Percentiles rank a stretch among this genome's conserved stretches.
Conservation (phyloP, 192 early-diverging fungal genomes). For the Borealophlyctis nickersoniae region DNA sequence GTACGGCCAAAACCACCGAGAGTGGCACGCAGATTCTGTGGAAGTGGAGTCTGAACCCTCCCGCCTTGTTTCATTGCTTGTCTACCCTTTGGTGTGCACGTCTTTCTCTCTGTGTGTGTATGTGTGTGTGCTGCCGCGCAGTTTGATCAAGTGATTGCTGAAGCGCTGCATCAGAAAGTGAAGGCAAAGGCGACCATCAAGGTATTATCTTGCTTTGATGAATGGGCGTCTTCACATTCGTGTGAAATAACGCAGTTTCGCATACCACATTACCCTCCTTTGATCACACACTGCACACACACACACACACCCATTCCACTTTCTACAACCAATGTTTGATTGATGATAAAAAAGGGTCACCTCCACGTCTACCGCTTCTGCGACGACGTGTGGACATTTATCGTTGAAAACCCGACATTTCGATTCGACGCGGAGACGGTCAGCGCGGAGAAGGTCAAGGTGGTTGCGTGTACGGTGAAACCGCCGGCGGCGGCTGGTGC, state of each 20-base stretch:
- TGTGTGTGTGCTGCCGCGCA: constrained; percentile 23
- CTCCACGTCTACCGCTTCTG: constrained; percentile 90
- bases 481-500: constrained; percentile 3
- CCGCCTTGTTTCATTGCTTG: too few species aligned
- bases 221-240: neutral
- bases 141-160: constrained; percentile 86
- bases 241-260: neutral
- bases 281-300: too few species aligned
- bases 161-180: constrained; percentile 79
- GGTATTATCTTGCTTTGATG: constrained; percentile 56
- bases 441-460: constrained; percentile 85
- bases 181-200: constrained; percentile 79
- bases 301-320: too few species aligned
- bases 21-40: too few species aligned
- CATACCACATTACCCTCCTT: too few species aligned
- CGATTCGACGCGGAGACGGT: constrained; percentile 78
- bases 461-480: constrained; percentile 85
- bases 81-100: too few species aligned
- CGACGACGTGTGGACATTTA: constrained; percentile 99
- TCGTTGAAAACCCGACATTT: constrained; percentile 81
- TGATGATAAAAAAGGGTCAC: constrained; percentile 53
- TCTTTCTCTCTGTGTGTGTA: too few species aligned
- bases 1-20: too few species aligned
- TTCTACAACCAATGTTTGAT: too few species aligned
- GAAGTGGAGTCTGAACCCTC: too few species aligned